Evolutionary conservation across 2,329 filamentous ascomycete species (phyloP).

Genomic region (Arthroderma sp.): DNA sequence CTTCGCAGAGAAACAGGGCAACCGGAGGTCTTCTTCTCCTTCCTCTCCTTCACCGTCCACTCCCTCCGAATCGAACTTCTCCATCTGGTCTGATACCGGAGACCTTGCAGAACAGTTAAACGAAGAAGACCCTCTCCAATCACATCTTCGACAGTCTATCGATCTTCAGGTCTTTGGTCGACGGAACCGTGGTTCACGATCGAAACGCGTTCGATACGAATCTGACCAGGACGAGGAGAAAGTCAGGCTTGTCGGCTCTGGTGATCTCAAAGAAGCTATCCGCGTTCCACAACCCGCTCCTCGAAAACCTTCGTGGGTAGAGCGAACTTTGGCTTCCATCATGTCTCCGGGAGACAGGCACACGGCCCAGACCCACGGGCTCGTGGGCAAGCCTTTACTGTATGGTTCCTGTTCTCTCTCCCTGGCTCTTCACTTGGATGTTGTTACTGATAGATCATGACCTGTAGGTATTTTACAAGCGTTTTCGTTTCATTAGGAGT

Average conservation of each 20-base stretch:
- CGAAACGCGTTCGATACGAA: constrained; percentile 60
- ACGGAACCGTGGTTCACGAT: constrained; percentile 27
- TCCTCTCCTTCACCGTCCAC: constrained; percentile 23
- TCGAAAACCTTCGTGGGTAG: constrained; percentile 49
- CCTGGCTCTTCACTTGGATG: constrained; percentile 14
- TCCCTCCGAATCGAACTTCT: constrained; percentile 54
- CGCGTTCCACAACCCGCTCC: constrained; percentile 58
- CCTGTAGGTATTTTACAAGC: constrained; percentile 75
- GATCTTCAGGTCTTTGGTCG: constrained; percentile 46
- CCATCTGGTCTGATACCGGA: constrained; percentile 84
- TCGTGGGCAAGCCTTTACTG: constrained; percentile 91
- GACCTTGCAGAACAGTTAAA: constrained; percentile 87
- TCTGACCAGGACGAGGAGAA: constrained; percentile 25
- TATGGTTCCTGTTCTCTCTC: constrained; percentile 35
- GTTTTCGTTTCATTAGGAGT: constrained; percentile 55
- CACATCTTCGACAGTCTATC: constrained; percentile 52
- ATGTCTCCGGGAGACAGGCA: constrained; percentile 65
- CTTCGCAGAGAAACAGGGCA: constrained; percentile 35
- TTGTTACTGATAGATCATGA: background rate
- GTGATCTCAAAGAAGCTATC: constrained; percentile 38
- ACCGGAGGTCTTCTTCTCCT: constrained; percentile 40
- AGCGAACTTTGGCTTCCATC: constrained; percentile 63
- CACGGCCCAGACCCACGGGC: constrained; percentile 65
- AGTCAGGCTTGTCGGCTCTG: constrained; percentile 17
- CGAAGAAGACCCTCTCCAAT: constrained; percentile 67